Evolutionary conservation across 2,329 filamentous ascomycete species (phyloP), one percentile per base, ranked within the genome.

Genomic region (Aspergillus persii): DNA sequence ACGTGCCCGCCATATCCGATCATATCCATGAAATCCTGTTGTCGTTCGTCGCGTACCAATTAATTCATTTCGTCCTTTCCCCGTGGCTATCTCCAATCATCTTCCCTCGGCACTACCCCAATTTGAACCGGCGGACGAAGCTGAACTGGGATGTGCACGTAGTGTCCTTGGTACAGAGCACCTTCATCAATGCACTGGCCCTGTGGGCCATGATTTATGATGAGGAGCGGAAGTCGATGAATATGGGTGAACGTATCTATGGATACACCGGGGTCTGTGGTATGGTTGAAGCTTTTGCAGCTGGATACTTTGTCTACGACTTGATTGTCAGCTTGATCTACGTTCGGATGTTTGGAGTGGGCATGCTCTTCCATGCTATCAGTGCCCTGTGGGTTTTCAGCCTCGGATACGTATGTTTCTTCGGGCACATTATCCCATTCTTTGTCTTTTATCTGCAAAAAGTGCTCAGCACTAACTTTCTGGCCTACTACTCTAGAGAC

Each of bases 61-160:
- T 80, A 62, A 82, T 84, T 68, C 78, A 83, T 70, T 78, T 74
- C 58, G 74, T 80, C 63, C 59, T 87, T 65, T 83, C 86, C 23
- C 86, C 86, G 4, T 72, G 72, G 54, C 67, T 88, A 58, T 86
- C 84, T 49, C 73, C 74, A 54, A 65, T 71, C 60, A 74, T 88
- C 59, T 84, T 85, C 66, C 83, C 85, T 18, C 71, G 75, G 48
- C 78, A 78, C 65, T 89, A 89, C 70, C 72, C 77, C 39, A 74
- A 77, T 9, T 77, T 89, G 65, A 81, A 77, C 60, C 71, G 71
- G 27, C 82, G 85, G 51, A 88, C 85, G 1, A 81, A 80, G 64
- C 74, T 88, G 54, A 88, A 87, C 74, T 89, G 86, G 86, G 83
- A 89, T 72, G 84, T 88, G 7, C 86, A 89, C 68, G 81, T 88